A percentile compares a stretch with the other conserved stretches of the same genome.
These are phyloP conservation scores for Porpolomopsis calyptriformis DNA, from an alignment of 768 basidiomycete species.

Conservation along the genomic window DNA sequence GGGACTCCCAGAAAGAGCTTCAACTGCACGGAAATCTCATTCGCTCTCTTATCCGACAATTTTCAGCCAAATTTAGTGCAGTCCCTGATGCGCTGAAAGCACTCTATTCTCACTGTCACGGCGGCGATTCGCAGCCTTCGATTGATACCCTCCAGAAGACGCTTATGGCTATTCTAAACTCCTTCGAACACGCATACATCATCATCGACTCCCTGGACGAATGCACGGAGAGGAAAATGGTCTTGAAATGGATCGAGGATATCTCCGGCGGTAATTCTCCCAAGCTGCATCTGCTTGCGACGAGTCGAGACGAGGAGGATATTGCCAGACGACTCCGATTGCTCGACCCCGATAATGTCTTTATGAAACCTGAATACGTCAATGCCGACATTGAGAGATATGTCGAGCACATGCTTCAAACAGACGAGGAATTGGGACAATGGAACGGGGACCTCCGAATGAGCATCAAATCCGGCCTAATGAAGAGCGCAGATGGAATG, in stretches of 20 bases:
- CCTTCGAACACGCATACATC: conserved; percentile 9
- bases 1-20: conserved; percentile 7
- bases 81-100: not conserved
- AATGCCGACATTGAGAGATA: conserved; percentile 6
- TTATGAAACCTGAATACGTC: not conserved
- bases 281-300: conserved; percentile 5
- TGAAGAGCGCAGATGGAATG: conserved; percentile 6
- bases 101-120: not conserved
- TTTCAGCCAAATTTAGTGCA: conserved; percentile 6
- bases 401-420: not conserved
- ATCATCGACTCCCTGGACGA: conserved; percentile 17
- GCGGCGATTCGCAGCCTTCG: conserved; percentile 3
- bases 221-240: conserved; percentile 7
- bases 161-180: conserved; percentile 8
- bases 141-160: conserved; percentile 6
- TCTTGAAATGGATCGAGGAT: conserved; percentile 7
- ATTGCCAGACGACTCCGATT: not conserved
- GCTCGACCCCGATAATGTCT: not conserved
- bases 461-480: not conserved
- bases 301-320: conserved; percentile 12
- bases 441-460: not conserved
- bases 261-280: conserved; percentile 4
- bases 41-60: conserved; percentile 14
- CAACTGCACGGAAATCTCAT: conserved; percentile 9
- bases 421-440: not conserved